Base-by-base conservation (phyloP, 139 green algal genomes). In the Pleodorina starrii region DNA sequence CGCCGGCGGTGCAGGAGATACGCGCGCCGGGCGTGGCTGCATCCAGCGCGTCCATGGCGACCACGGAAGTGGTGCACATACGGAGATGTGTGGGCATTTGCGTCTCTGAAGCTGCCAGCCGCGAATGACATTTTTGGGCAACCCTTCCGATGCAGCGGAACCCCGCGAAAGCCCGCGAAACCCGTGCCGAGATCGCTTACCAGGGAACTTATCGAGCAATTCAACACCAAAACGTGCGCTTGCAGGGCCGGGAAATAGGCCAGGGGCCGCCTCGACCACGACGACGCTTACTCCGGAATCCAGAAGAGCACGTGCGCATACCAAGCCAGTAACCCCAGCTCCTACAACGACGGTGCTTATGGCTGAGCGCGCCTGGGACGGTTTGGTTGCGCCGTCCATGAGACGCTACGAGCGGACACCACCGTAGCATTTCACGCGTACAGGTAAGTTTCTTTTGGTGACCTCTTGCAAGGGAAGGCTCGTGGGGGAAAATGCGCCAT, bases 301-400 rank as follows among this genome's bases (percentile, higher is more conserved):
- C 38, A 89, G n/a, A 25, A 89, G 71, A 1, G 71, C 71, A 57
- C 71, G 51, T 2, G 71, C 71, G 40, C 50, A 71, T 17, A 84
- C 69, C 2, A 89, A 36, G 25, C 84, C 84, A 2, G 71, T 59
- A 5, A 89, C 71, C 23, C 84, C 84, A 46, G 84, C 84, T 63
- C 84, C 84, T 23, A 82, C 40, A 9, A 83, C 36, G 12, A 84
- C 69, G 0, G 16, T 27, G 51, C 51, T 73, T 44, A 21, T 50
- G 14, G 60, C 81, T 87, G 77, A 44, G 46, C 46, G 40, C 21
- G 72, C 5, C 40, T 5, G 42, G 42, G 40, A 35, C 72, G 40
- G 69, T 50, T 25, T 77, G n/a, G 69, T 77, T 77, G 69, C 69
- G 63, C 63, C 63, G 69, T 77, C 72, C 72, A 80, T 80, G 25